Evolutionary conservation across 2,329 filamentous ascomycete genomes (phyloP), one percentile per base, ranked within the genome.

Genomic region (Stagonosporopsis rhizophila): DNA sequence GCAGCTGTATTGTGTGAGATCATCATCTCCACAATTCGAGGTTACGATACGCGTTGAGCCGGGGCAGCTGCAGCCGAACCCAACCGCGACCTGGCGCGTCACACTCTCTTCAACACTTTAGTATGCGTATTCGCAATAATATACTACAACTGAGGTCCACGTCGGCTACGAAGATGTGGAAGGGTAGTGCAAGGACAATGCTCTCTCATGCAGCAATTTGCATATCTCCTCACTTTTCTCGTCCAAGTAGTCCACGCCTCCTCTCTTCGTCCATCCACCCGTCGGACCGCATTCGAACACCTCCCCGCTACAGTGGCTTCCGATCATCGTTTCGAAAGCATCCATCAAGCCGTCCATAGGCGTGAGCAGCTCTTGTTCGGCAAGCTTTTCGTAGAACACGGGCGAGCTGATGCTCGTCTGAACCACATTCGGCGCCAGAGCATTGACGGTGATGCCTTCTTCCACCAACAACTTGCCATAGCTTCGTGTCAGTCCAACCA

Each of bases 401-500:
- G 59, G 48, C 0, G 69, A 70, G 2, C 75, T 76, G 44, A 80
- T 78, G 30, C 64, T 69, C 3, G 78, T 80, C 7, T 73, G 67
- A 11, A 79, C 71, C 11, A 79, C 74, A 49, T 77, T 76, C 5
- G 78, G 78, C 58, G 73, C 76, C 19, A 80, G 68, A 6, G 78
- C 77, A 55, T 79, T 80, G 9, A 80, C 54, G 1, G 74, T 75
- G 27, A 81, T 80, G 7, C 66, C 65, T 53, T 79, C 76, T 15
- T 70, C 65, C 2, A 72, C 70, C 23, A 80, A 65, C 39, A 77
- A 70, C 46, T 75, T 75, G 32, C 79, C 79, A 48, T 77, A 81
- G 22, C 73, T 74, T 19, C 77, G 70, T 22, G 76, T 73, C 39
- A 78, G 68, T 0, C 77, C 77, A 7, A 77, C 63, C 8, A 77